These are phyloP conservation scores for Talaromyces piceae DNA, from an alignment of 2,329 filamentous ascomycete genomes.

Conservation along the genomic window DNA sequence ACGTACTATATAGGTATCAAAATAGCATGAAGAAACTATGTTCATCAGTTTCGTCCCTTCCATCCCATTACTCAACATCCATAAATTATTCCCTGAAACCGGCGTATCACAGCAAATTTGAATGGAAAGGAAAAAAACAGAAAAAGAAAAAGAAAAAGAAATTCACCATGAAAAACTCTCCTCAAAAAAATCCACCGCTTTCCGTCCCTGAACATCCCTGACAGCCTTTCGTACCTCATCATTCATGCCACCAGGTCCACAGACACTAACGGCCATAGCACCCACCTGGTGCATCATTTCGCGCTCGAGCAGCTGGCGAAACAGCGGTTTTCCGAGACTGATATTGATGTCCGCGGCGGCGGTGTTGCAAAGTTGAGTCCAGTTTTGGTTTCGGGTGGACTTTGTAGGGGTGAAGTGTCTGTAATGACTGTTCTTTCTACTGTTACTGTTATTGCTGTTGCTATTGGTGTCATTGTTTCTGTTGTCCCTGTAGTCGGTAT, in stretches of 20 bases:
- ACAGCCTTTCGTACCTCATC: constrained; percentile 63
- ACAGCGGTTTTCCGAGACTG: constrained; percentile 10
- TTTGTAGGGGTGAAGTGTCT: neutral
- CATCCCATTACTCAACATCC: too few species aligned
- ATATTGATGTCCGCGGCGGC: constrained; percentile 4
- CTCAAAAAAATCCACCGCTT: constrained; percentile 63
- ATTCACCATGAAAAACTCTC: constrained; percentile 53
- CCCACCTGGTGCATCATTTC: constrained; percentile 71
- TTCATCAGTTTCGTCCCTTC: neutral
- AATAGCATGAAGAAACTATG: neutral
- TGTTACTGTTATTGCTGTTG: neutral
- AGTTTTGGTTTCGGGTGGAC: constrained; percentile 4
- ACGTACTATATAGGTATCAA: neutral
- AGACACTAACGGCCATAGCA: constrained; percentile 74
- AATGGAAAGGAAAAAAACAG: neutral
- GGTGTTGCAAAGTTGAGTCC: constrained; percentile 11
- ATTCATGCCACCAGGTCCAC: constrained; percentile 61
- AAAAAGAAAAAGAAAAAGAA: neutral
- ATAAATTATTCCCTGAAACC: too few species aligned
- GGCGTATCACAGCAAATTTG: too few species aligned
- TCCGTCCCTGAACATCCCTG: constrained; percentile 49
- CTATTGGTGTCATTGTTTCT: neutral
- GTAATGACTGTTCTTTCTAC: neutral
- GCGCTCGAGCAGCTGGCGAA: constrained; percentile 42
- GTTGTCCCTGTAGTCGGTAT: neutral